These are phyloP conservation scores for Pseudozyma thailandica DNA, from an alignment of 1,284 basidiomycete genomes.

Conservation along the genomic window DNA sequence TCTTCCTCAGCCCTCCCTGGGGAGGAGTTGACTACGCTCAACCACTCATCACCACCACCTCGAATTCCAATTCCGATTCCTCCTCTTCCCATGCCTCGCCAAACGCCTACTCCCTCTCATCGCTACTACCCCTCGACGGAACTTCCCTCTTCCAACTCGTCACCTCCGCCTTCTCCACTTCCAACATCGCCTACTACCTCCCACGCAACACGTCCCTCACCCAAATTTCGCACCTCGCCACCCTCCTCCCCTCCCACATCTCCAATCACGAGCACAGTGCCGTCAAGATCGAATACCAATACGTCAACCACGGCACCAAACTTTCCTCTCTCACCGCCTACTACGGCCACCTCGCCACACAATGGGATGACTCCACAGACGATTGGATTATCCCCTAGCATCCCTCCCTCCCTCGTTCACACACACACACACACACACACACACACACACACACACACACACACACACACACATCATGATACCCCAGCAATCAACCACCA, in stretches of 20 bases:
- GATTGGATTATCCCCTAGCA: constrained; percentile 21
- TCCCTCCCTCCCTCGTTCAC: neutral
- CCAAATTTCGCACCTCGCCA: constrained; percentile 76
- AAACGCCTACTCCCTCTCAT: constrained; percentile 58
- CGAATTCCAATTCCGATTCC: neutral
- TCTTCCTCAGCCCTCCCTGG: constrained; percentile 64
- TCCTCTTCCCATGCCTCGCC: constrained; percentile 4
- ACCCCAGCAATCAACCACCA: neutral
- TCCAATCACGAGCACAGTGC: constrained; percentile 37
- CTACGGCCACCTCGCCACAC: constrained; percentile 69
- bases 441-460: neutral
- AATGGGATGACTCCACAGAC: constrained; percentile 46
- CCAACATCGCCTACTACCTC: constrained; percentile 79
- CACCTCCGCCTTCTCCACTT: constrained; percentile 14
- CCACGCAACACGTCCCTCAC: constrained; percentile 83
- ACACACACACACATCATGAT: neutral
- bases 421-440: neutral
- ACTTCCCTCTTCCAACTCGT: constrained; percentile 76
- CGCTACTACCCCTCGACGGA: constrained; percentile 81
- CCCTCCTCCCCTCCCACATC: constrained; percentile 67
- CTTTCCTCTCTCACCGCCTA: constrained; percentile 75
- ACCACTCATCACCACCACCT: neutral
- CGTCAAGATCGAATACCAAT: constrained; percentile 86
- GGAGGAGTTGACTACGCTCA: constrained; percentile 59
- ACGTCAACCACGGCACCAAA: constrained; percentile 78